Evolutionary conservation across 495 filamentous ascomycete genomes (phyloP), one percentile per base, ranked within the genome.

Genomic region (Lasiosphaeriaceae sp.): DNA sequence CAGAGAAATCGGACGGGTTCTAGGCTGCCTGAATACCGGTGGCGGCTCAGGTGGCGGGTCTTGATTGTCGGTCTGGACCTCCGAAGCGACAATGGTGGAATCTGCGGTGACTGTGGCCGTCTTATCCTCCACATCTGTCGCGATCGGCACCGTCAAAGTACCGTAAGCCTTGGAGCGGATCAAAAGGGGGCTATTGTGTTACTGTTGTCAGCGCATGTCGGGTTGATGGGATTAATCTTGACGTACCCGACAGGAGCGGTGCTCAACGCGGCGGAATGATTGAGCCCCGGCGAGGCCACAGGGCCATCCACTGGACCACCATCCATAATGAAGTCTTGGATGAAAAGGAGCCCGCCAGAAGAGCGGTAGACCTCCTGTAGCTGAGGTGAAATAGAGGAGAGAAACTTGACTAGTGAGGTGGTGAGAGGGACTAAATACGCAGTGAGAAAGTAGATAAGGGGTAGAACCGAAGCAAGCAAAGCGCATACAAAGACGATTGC

Each of bases 1-100:
- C 58, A 88, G 81, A 24, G 81, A 83, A 19, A 90, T 87, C 11
- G 83, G 78, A 50, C 83, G 71, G 20, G 83, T 85, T 44, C 85
- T 79, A 16, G 78, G 82, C 57, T 87, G 83, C 26, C 50, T 55
- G 43, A 65, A 80, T 77, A 66, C 20, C 21, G 7, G 31, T 6
- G 31, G 31, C 7, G 31, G 31, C 12, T 35, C 7, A 6, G 31
- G 31, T 35, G 31, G 12, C 12, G 24, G 22, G 20, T 12, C 31
- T 7, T 35, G 31, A 12, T 6, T 35, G 7, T 35, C 31, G 6
- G 31, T 35, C n/a, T n/a, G n/a, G n/a, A n/a, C n/a, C n/a, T n/a
- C n/a, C n/a, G n/a, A n/a, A n/a, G n/a, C n/a, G n/a, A n/a, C n/a
- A n/a, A n/a, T n/a, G n/a, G n/a, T n/a, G n/a, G n/a, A n/a, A n/a